Percentiles rank a stretch among this genome's conserved stretches.
phyloP scores from a whole-genome alignment of 2,329 filamentous ascomycete genomes.

The Aspergillus sp. region DNA sequence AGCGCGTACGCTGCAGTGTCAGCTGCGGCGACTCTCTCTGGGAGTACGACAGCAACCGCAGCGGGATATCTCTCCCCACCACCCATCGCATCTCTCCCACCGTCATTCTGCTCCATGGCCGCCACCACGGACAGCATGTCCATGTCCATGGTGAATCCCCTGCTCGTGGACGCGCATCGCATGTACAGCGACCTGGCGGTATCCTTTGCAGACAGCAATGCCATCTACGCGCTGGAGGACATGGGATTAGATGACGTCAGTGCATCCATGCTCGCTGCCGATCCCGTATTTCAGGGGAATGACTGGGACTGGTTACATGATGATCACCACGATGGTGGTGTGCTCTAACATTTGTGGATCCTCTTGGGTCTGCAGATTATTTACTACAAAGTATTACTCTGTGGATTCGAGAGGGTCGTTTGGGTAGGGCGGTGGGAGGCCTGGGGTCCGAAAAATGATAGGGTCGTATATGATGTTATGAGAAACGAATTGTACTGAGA shows the following conservation, averaged over 20 bases:
- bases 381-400: background rate
- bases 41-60: background rate
- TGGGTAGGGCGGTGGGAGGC: background rate
- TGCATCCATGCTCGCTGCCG: background rate
- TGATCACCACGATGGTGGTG: background rate
- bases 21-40: too few relatives aligned
- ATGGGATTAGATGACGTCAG: constrained; percentile 5
- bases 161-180: constrained; percentile 1
- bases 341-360: constrained; percentile 12
- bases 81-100: constrained; percentile 8
- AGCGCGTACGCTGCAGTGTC: too few relatives aligned
- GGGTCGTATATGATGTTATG: too few relatives aligned
- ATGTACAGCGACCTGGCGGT: background rate
- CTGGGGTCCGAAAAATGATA: too few relatives aligned
- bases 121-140: constrained; percentile 8
- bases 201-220: background rate
- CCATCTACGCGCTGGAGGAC: constrained; percentile 7
- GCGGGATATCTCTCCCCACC: background rate
- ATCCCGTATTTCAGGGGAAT: constrained; percentile 1
- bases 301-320: constrained; percentile 15
- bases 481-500: too few relatives aligned
- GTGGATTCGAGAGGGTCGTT: background rate
- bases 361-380: background rate
- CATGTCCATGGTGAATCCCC: constrained; percentile 14
- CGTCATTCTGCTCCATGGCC: constrained; percentile 11